Base-by-base conservation (phyloP, 305 asterid species). In the Fraxinus ornus region DNA sequence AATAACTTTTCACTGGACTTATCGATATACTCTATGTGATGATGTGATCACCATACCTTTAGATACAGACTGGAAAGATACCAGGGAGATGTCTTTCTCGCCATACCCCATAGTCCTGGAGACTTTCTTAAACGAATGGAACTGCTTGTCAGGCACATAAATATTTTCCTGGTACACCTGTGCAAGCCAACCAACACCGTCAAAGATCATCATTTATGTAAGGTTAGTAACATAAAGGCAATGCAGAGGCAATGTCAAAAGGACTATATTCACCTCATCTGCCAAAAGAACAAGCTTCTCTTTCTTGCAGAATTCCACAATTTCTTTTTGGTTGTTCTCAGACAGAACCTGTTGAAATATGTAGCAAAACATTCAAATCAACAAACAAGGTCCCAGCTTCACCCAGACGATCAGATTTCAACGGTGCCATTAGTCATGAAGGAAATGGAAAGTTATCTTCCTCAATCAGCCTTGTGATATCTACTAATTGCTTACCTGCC, bases 111-210 rank as follows among this genome's bases (percentile, higher is more conserved):
- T 91, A 8, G 93, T 89, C 68, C 97, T 92, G 0, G 94, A 86
- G 75, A 94, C 85, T 85, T 92, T 91, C 93, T 93, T 94, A 55
- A 93, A 94, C 2, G 98, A 94, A 89, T 94, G 92, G 78, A 94
- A 94, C 83, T 91, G 89, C 70, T 94, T 94, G 87, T 93, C 98
- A 7, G 97, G 94, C 62, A 93, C 98, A 79, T 94, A 94, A 64
- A 93, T 81, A 64, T 94, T 94, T 84, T 94, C 98, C 88, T 94
- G 98, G 86, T 94, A 94, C 39, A 94, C 98, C 98, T 94, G 91
- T 83, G 81, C 22, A 74, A n/a, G 78, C 77, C 79, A 73, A 39
- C 41, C 60, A 82, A 78, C 37, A 15, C 5, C 26, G 44, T 33
- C 6, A 47, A 15, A 19, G 60, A 85, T 49, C 33, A 78, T 66